These are phyloP conservation scores for Aspergillus arachidicola DNA, from an alignment of 2,329 filamentous ascomycete species.

Conservation along the genomic window DNA sequence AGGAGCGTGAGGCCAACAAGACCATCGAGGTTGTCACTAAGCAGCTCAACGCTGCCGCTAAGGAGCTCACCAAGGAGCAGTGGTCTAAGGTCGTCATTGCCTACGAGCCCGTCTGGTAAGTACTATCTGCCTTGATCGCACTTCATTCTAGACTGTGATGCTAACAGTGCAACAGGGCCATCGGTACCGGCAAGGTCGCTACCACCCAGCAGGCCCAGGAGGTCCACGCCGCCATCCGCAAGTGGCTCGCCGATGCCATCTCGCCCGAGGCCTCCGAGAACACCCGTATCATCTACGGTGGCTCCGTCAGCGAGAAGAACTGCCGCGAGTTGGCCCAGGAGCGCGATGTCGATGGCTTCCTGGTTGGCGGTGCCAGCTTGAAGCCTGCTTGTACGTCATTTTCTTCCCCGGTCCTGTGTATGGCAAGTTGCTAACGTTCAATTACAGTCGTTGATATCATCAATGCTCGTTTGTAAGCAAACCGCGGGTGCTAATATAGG, in stretches of 20 bases:
- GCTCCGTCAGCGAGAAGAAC: constrained; percentile 98
- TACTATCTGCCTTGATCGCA: not conserved
- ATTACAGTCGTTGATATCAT: constrained; percentile 66
- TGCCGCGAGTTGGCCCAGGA: constrained; percentile 89
- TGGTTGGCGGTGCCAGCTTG: constrained; percentile 92
- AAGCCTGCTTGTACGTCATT: constrained; percentile 82
- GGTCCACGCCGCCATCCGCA: constrained; percentile 87
- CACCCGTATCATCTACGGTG: constrained; percentile 94
- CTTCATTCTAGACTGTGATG: not conserved
- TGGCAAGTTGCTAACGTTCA: constrained; percentile 17
- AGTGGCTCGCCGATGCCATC: constrained; percentile 76
- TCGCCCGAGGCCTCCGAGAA: constrained; percentile 78
- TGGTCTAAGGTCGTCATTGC: constrained; percentile 96
- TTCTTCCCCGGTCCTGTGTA: constrained; percentile 15
- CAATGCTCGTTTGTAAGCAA: constrained; percentile 58
- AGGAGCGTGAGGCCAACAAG: constrained; percentile 80
- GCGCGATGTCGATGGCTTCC: constrained; percentile 95
- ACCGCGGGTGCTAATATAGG: constrained; percentile 7
- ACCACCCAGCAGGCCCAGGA: constrained; percentile 89
- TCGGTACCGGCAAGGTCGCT: constrained; percentile 91
- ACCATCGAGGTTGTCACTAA: constrained; percentile 73
- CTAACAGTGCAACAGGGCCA: constrained; percentile 52
- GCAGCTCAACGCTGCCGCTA: constrained; percentile 81
- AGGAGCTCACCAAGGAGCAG: constrained; percentile 67
- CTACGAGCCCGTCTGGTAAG: constrained; percentile 98